Percentiles rank a stretch among this genome's conserved stretches.
phyloP scores from a whole-genome alignment of 495 filamentous ascomycete species.

The Hypoxylon crocopeplum region DNA sequence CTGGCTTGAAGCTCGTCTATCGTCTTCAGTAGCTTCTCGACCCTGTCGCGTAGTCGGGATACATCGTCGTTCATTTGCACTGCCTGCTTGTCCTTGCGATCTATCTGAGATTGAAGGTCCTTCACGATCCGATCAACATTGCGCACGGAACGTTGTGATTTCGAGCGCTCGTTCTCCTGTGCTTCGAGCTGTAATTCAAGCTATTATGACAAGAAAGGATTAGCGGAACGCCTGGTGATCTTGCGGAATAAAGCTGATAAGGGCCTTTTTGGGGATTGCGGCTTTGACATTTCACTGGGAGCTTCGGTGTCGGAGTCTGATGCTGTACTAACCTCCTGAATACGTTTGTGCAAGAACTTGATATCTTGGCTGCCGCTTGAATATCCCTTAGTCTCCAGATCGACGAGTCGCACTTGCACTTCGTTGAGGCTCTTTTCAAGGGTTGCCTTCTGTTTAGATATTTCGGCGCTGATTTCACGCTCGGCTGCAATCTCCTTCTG shows the following conservation, averaged over 20 bases:
- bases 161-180: conserved; percentile 76
- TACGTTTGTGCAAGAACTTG: conserved; percentile 89
- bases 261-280: conserved; percentile 19
- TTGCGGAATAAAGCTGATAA: conserved; percentile 30
- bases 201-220: conserved; percentile 55
- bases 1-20: conserved; percentile 93
- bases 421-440: conserved; percentile 93
- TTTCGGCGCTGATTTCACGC: conserved; percentile 78
- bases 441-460: conserved; percentile 90
- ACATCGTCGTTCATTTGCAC: conserved; percentile 82
- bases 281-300: conserved; percentile 2
- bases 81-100: conserved; percentile 87
- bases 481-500: conserved; percentile 95
- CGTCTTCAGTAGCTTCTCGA: conserved; percentile 82
- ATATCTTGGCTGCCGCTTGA: conserved; percentile 93
- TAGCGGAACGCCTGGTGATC: conserved; percentile 32
- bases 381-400: conserved; percentile 96
- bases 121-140: conserved; percentile 95
- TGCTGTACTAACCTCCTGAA: conserved; percentile 81
- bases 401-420: conserved; percentile 85
- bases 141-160: conserved; percentile 84
- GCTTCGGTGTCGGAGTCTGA: conserved; percentile 17
- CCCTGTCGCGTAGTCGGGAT: conserved; percentile 81
- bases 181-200: conserved; percentile 91
- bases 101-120: conserved; percentile 91